phyloP scores from a whole-genome alignment of 805 yeast genomes.

The Wickerhamomyces queroliae region DNA sequence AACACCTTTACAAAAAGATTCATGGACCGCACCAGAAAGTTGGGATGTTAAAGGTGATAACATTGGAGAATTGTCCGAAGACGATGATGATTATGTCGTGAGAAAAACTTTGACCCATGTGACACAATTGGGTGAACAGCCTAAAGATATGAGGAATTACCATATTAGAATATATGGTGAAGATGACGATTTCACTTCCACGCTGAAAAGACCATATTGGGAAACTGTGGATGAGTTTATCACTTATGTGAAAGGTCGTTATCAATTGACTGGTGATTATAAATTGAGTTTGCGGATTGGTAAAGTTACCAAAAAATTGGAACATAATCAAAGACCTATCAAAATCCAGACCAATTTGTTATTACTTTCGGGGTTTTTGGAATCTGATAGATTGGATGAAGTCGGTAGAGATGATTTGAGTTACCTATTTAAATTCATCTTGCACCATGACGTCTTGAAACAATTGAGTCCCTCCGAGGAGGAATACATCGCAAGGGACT shows the following conservation, averaged over 20 bases:
- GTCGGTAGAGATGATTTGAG: slow-evolving; percentile 83
- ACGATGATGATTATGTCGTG: slow-evolving; percentile 30
- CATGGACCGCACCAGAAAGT: slow-evolving; percentile 55
- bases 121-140: slow-evolving; percentile 22
- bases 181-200: slow-evolving; percentile 77
- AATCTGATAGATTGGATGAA: slow-evolving; percentile 68
- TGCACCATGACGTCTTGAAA: slow-evolving; percentile 56
- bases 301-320: slow-evolving; percentile 65
- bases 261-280: slow-evolving; percentile 65
- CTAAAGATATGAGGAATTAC: slow-evolving; percentile 28
- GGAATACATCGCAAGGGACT: slow-evolving; percentile 55
- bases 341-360: slow-evolving; percentile 70
- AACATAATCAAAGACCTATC: slow-evolving; percentile 70
- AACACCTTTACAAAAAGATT: slow-evolving; percentile 9
- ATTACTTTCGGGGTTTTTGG: slow-evolving; percentile 71
- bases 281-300: slow-evolving; percentile 75
- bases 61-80: slow-evolving; percentile 18
- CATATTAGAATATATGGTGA: slow-evolving; percentile 73
- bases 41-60: slow-evolving; percentile 47
- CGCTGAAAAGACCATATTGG: slow-evolving; percentile 72
- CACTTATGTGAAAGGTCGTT: slow-evolving; percentile 67
- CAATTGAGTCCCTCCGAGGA: slow-evolving; percentile 66
- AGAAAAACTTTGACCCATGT: slow-evolving; percentile 31
- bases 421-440: slow-evolving; percentile 73
- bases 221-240: slow-evolving; percentile 74